Base-by-base conservation (phyloP, 139 green algal species). In the Yamagishiella unicocca region DNA sequence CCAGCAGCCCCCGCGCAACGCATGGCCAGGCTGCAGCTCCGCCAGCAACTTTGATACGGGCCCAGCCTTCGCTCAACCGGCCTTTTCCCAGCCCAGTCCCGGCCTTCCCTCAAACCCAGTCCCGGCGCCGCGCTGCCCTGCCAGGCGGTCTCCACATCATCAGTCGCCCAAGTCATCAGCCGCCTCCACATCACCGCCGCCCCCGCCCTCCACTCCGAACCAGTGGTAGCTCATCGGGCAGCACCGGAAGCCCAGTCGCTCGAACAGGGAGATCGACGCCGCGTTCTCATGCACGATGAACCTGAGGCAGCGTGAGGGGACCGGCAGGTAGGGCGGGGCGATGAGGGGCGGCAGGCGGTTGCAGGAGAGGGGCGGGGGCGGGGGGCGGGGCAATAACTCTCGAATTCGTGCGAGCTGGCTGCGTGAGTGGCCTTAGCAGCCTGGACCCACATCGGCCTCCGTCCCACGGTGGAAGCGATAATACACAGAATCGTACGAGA, bases 281-380 rank as follows among this genome's bases (percentile, higher is more conserved):
- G n/a, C 6, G 40, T 85, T 85, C 12, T 27, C 61, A 29, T 7
- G 50, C n/a, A 85, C 61, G 35, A 85, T 62, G 79, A 61, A 85
- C 29, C 79, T 85, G 38, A 5, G 25, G 50, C 37, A 35, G 38
- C 2, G 2, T 24, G 6, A 21, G 70, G 38, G 70, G 37, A 22
- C 14, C 38, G 70, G 10, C 9, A 6, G 68, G 37, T n/a, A n/a
- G 68, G 38, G 12, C 4, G 68, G 37, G 68, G 68, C 40, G 29
- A 5, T 9, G n/a, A 8, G 19, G n/a, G 62, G 7, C 7, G n/a
- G 62, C 29, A 42, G 62, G 62, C n/a, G 6, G n/a, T 6, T 42
- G 6, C 29, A 9, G n/a, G 29, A n/a, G n/a, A 29, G 22, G 4
- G 40, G n/a, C 29, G 29, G 29, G n/a, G 62, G 5, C 8, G 6